Percentiles rank a stretch among this genome's conserved stretches.
Evolutionary conservation across 31 red algal genomes (phyloP).

Genomic region (Endocladia muricata): DNA sequence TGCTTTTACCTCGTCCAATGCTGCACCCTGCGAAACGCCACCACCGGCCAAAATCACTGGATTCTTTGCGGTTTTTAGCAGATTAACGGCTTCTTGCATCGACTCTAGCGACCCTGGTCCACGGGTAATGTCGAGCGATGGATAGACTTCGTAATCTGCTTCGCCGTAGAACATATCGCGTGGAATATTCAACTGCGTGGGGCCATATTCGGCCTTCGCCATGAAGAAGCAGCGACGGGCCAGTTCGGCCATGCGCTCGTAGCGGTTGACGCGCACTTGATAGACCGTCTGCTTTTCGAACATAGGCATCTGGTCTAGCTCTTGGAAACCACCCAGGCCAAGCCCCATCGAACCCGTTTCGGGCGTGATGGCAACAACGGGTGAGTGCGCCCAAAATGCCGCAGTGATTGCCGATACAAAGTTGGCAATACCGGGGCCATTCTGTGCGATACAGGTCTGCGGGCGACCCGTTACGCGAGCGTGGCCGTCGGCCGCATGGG

Average conservation of each 20-base stretch:
- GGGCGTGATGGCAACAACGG: background rate
- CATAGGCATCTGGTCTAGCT: background rate
- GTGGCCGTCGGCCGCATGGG: background rate
- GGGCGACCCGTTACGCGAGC: background rate
- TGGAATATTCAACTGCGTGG: background rate
- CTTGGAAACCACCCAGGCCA: background rate
- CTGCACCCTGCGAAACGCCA: background rate
- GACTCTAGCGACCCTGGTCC: background rate
- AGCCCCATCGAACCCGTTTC: background rate
- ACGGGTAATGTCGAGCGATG: background rate
- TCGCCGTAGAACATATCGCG: background rate
- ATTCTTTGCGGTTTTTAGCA: background rate
- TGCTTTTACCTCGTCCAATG: background rate
- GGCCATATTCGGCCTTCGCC: background rate
- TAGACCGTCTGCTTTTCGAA: background rate
- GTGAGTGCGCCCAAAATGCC: background rate
- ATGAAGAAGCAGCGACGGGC: background rate
- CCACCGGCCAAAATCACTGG: background rate
- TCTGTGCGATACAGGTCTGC: background rate
- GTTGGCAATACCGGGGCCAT: background rate
- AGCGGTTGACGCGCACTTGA: background rate
- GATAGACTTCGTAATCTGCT: background rate
- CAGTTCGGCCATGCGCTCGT: background rate
- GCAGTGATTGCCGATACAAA: background rate
- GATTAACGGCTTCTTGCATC: background rate